Evolutionary conservation across 306 rosid species (phyloP), one percentile per base, ranked within the genome.

Genomic region (Aeschynomene evenia): DNA sequence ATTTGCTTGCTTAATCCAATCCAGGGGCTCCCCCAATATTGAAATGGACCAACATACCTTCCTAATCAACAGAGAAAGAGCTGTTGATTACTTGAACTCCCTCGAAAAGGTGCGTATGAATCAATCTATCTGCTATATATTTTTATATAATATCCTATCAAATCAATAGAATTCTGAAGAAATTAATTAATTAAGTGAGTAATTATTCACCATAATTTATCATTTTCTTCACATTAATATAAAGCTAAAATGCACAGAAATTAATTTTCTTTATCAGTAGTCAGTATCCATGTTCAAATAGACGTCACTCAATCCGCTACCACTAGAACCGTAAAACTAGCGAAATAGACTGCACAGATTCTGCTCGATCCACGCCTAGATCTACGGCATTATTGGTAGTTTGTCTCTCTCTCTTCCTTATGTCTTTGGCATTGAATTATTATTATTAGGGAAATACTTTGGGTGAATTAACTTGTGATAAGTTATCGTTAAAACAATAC

Each of bases 41-140:
- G 96, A 90, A 70, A 90, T 90, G 96, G 96, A 90, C 53, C 88
- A 85, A 45, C 87, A 90, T 6, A 80, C 96, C 46, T 90, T 90
- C 84, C 36, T 87, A 31, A 80, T 84, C 42, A 90, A 90, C 85
- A 84, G 96, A 79, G 95, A 90, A 77, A 77, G 96, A 57, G 96
- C 96, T 14, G 96, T 90, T 4, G 95, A 90, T 81, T 90, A 90
- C 84, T 77, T 90, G 65, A 85, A 85, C 80, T 90, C 90, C 57
- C 83, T 90, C 66, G 95, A 90, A 61, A 90, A 87, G 96, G 96
- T 90, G 55, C 9, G 37, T 72, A 2, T n/a, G n/a, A n/a, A n/a
- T n/a, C n/a, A n/a, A n/a, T n/a, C n/a, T n/a, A n/a, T n/a, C n/a
- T n/a, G n/a, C n/a, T n/a, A n/a, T n/a, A n/a, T n/a, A n/a, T n/a